A percentile compares a stretch with the other conserved stretches of the same genome.
phyloP scores from a whole-genome alignment of 768 basidiomycete genomes.

The Crassisporium funariophilum region DNA sequence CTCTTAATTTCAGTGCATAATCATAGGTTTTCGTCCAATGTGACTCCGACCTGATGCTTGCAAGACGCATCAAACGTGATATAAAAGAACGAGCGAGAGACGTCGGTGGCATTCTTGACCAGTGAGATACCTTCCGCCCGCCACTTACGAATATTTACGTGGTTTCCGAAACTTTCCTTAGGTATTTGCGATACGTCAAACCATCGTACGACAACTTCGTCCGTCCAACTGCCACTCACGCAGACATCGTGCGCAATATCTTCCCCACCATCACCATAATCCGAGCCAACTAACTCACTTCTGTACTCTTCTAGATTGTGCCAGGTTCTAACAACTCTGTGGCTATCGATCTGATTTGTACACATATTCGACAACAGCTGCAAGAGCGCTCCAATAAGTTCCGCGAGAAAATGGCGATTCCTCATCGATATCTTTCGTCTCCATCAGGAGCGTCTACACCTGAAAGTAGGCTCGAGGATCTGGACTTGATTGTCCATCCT shows the following conservation, averaged over 20 bases:
- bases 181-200: conserved; percentile 94
- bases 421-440: conserved; percentile 39
- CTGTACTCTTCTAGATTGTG: conserved; percentile 74
- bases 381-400: conserved; percentile 76
- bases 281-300: neutral
- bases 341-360: conserved; percentile 91
- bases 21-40: conserved; percentile 91
- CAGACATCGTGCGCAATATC: conserved; percentile 84
- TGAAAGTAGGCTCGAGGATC: conserved; percentile 43
- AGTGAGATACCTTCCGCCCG: conserved; percentile 46
- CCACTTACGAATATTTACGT: neutral
- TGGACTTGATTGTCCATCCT: conserved; percentile 66
- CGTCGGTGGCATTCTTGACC: conserved; percentile 87
- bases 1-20: too few species aligned
- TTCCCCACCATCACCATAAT: too few species aligned
- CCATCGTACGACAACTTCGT: conserved; percentile 95
- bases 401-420: conserved; percentile 70
- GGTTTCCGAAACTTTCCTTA: conserved; percentile 26
- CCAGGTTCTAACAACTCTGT: conserved; percentile 88
- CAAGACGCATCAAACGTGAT: conserved; percentile 87
- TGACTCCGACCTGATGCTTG: conserved; percentile 97
- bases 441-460: conserved; percentile 37
- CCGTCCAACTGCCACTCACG: conserved; percentile 79
- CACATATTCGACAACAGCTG: conserved; percentile 85
- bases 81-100: conserved; percentile 84